phyloP scores from a whole-genome alignment of 176 grass and related monocot species.

The Eleusine coracana region DNA sequence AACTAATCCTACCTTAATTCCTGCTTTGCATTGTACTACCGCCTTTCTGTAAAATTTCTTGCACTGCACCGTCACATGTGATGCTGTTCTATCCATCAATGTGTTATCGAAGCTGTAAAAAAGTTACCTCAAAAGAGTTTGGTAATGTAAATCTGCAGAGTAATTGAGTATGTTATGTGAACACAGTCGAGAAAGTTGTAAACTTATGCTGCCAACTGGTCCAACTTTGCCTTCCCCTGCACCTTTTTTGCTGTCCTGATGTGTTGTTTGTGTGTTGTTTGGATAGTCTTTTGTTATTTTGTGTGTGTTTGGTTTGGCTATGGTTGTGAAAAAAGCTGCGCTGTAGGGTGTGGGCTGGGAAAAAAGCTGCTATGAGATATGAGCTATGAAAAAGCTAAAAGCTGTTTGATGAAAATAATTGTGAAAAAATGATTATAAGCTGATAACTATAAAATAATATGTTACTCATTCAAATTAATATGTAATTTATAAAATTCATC shows the following conservation, averaged over 20 bases:
- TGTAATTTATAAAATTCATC: too few species aligned
- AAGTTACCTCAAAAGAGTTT: not conserved
- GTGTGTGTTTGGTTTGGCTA: too few species aligned
- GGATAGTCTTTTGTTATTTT: not conserved
- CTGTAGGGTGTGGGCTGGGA: too few species aligned
- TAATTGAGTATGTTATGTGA: not conserved
- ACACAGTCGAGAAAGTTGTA: not conserved
- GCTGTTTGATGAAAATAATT: too few species aligned
- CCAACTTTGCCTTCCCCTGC: not conserved
- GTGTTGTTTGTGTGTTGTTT: not conserved
- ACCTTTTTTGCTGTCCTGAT: not conserved
- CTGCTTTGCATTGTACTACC: conserved; percentile 19
- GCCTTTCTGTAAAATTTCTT: not conserved
- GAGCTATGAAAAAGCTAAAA: too few species aligned
- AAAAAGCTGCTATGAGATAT: too few species aligned
- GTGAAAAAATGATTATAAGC: too few species aligned
- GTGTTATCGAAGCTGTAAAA: not conserved
- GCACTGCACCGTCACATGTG: not conserved
- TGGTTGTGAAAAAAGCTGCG: too few species aligned
- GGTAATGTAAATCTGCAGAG: not conserved
- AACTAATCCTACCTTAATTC: conserved; percentile 31
- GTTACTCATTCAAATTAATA: too few species aligned
- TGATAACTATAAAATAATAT: too few species aligned
- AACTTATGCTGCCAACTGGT: not conserved
- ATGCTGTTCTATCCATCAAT: conserved; percentile 34